phyloP scores from a whole-genome alignment of 148 eudicot genomes.

The Beta vulgaris region DNA sequence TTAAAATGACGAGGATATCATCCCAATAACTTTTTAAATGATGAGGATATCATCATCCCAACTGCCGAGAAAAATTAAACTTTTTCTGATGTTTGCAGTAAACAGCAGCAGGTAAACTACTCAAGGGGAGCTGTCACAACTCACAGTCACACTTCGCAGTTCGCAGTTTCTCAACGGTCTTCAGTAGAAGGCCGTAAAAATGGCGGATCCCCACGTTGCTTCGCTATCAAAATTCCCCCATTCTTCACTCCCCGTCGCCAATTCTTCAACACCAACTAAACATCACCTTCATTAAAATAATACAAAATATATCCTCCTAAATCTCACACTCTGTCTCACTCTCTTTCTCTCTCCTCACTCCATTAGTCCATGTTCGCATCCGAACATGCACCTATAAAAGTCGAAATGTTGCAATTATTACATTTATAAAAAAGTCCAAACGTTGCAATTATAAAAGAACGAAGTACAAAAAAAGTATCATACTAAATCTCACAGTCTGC shows the following conservation, averaged over 20 bases:
- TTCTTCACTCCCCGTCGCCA: not conserved
- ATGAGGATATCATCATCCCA: not conserved
- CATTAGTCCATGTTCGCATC: conserved; percentile 11
- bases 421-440: too few relatives aligned
- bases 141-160: not conserved
- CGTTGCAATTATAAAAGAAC: too few relatives aligned
- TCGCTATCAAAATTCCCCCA: conserved; percentile 12
- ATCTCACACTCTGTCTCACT: conserved; percentile 11
- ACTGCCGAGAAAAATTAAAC: not conserved
- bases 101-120: conserved; percentile 7
- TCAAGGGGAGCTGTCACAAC: not conserved
- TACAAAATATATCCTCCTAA: not conserved
- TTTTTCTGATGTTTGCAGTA: not conserved
- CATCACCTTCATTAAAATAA: not conserved
- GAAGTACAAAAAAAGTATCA: too few relatives aligned
- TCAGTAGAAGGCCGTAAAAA: conserved; percentile 36
- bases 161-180: conserved; percentile 10
- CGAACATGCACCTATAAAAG: too few relatives aligned
- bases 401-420: too few relatives aligned
- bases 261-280: not conserved
- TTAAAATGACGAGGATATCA: not conserved
- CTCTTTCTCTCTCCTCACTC: not conserved
- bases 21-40: not conserved
- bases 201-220: conserved; percentile 39
- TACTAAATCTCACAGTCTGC: too few relatives aligned